These are phyloP conservation scores for Septoria linicola DNA, from an alignment of 2,329 filamentous ascomycete genomes.

Conservation along the genomic window DNA sequence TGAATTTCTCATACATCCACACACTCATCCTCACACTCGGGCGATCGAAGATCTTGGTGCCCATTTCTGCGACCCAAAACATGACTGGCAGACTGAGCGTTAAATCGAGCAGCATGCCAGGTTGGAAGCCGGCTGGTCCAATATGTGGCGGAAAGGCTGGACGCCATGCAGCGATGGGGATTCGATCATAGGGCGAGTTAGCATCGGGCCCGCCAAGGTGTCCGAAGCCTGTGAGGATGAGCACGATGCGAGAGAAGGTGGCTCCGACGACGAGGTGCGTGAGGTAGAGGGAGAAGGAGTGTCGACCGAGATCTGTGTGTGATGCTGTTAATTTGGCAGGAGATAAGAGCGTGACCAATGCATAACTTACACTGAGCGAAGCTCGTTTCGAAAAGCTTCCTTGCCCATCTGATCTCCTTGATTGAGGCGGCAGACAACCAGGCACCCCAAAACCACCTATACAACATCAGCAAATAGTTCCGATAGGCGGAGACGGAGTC, in stretches of 20 bases:
- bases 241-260: conserved; percentile 52
- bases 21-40: conserved; percentile 20
- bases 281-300: conserved; percentile 62
- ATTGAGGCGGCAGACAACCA: conserved; percentile 25
- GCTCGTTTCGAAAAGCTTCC: conserved; percentile 20
- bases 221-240: conserved; percentile 22
- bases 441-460: conserved; percentile 58
- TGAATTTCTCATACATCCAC: conserved; percentile 19
- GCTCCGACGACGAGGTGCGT: conserved; percentile 62
- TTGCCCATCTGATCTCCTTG: conserved; percentile 25
- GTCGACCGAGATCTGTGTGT: conserved; percentile 55
- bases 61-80: conserved; percentile 26
- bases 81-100: conserved; percentile 20
- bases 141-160: conserved; percentile 17
- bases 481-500: not conserved
- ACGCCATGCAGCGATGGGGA: conserved; percentile 9
- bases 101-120: conserved; percentile 21
- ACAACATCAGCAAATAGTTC: conserved; percentile 13
- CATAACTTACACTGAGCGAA: conserved; percentile 21
- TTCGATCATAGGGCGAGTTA: conserved; percentile 13
- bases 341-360: no score
- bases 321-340: no score
- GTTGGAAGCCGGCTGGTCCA: conserved; percentile 20
- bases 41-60: conserved; percentile 25
- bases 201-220: conserved; percentile 16